Conservation (phyloP, 2,329 filamentous ascomycete genomes). For the Ramularia endophylla region DNA sequence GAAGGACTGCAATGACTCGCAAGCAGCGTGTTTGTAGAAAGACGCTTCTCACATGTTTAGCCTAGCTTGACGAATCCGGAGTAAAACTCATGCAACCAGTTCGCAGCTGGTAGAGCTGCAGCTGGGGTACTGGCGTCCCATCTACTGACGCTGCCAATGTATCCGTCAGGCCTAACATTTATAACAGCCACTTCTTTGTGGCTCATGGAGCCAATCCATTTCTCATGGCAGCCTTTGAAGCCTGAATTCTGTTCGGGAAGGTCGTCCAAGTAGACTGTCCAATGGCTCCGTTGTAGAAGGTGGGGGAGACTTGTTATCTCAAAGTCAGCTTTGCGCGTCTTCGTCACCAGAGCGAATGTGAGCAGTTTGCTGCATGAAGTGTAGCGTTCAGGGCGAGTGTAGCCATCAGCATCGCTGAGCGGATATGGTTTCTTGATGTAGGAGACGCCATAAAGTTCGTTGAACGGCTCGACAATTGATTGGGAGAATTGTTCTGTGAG, state of each 20-base stretch:
- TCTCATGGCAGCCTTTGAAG: constrained; percentile 51
- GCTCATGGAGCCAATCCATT: constrained; percentile 60
- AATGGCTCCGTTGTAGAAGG: constrained; percentile 58
- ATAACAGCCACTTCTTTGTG: constrained; percentile 56
- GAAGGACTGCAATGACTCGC: no score
- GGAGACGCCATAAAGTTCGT: constrained; percentile 42
- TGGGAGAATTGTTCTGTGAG: constrained; percentile 54
- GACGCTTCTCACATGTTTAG: no score
- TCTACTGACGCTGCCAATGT: constrained; percentile 58
- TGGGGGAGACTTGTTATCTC: constrained; percentile 61
- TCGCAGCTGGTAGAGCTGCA: constrained; percentile 25
- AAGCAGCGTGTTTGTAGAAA: no score
- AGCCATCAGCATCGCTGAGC: constrained; percentile 57
- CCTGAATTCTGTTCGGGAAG: constrained; percentile 52
- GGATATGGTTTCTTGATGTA: constrained; percentile 56
- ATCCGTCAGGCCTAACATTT: constrained; percentile 67
- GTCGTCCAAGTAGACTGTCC: constrained; percentile 69
- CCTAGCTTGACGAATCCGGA: constrained; percentile 36
- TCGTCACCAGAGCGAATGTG: constrained; percentile 64
- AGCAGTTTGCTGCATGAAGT: constrained; percentile 62
- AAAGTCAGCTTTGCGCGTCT: constrained; percentile 55
- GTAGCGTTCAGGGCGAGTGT: constrained; percentile 62
- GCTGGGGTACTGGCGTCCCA: constrained; percentile 31
- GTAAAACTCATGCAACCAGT: constrained; percentile 50
- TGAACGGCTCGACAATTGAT: constrained; percentile 55